phyloP scores from a whole-genome alignment of 306 rosid genomes.

The Castanea sativa region DNA sequence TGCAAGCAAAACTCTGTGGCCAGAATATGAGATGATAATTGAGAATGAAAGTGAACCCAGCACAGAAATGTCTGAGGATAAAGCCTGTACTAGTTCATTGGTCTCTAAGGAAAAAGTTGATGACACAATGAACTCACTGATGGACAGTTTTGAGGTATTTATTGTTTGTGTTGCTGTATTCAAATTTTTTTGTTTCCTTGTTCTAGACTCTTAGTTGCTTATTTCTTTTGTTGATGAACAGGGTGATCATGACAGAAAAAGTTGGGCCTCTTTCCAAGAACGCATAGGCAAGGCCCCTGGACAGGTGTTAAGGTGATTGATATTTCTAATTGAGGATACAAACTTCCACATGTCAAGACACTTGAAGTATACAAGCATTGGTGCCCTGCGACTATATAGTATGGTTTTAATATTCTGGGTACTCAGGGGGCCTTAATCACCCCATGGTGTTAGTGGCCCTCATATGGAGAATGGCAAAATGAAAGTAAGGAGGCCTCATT shows the following conservation, averaged over 20 bases:
- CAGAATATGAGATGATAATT: slow-evolving; percentile 59
- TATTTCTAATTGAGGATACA: not conserved
- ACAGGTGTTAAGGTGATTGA: slow-evolving; percentile 54
- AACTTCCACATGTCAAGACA: not conserved
- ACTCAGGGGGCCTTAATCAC: not conserved
- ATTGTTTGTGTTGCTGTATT: not conserved
- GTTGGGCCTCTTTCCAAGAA: slow-evolving; percentile 62
- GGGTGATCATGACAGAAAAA: slow-evolving; percentile 47
- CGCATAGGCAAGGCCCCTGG: slow-evolving; percentile 57
- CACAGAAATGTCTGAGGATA: slow-evolving; percentile 32
- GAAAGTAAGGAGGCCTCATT: not conserved
- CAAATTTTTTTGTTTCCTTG: slow-evolving; percentile 5
- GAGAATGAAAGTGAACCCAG: slow-evolving; percentile 60
- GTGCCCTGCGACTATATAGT: not conserved
- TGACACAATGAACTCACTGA: slow-evolving; percentile 41
- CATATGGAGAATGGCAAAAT: not conserved
- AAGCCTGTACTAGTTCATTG: slow-evolving; percentile 34
- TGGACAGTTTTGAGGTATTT: slow-evolving; percentile 51
- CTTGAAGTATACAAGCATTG: not conserved
- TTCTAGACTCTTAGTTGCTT: slow-evolving; percentile 5
- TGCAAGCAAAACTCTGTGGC: slow-evolving; percentile 55
- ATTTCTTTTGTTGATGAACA: slow-evolving; percentile 29
- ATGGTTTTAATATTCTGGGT: not conserved
- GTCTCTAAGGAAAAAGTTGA: slow-evolving; percentile 39
- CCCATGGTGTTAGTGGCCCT: not conserved